A percentile compares a stretch with the other conserved stretches of the same genome.
Evolutionary conservation across 805 yeast genomes (phyloP).

Genomic region (Candida tammaniensis): DNA sequence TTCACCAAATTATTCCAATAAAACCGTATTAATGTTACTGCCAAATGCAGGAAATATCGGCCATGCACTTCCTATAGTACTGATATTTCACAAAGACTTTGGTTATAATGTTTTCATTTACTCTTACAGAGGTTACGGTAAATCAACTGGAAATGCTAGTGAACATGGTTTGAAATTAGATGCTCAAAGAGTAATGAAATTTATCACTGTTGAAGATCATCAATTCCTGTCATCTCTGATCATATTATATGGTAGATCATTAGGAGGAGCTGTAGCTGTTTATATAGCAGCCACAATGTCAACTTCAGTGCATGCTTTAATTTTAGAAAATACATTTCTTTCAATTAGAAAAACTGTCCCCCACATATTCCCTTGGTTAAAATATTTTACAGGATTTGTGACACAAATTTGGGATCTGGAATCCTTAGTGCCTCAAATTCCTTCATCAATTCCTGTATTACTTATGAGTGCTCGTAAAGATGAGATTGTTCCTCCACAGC

Average conservation of each 20-base stretch:
- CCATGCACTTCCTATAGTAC: constrained; percentile 77
- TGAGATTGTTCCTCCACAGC: constrained; percentile 89
- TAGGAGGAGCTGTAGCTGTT: constrained; percentile 94
- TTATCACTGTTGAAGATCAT: constrained; percentile 46
- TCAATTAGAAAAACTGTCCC: constrained; percentile 70
- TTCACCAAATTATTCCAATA: constrained; percentile 42
- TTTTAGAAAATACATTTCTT: constrained; percentile 85
- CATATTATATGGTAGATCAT: constrained; percentile 79
- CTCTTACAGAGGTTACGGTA: constrained; percentile 90
- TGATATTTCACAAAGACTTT: constrained; percentile 58
- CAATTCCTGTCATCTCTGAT: constrained; percentile 53
- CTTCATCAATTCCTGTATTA: constrained; percentile 58
- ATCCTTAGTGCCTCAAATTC: constrained; percentile 47
- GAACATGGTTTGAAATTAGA: constrained; percentile 82
- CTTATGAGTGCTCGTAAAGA: constrained; percentile 73
- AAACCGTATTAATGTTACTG: constrained; percentile 73
- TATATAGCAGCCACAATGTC: constrained; percentile 67
- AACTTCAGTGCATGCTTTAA: constrained; percentile 53
- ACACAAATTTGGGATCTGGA: constrained; percentile 86
- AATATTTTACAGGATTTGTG: constrained; percentile 56
- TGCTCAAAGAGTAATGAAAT: constrained; percentile 68
- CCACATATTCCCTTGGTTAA: constrained; percentile 67
- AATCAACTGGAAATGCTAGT: constrained; percentile 69
- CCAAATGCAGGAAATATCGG: constrained; percentile 98
- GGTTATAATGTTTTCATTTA: constrained; percentile 78